A percentile compares a stretch with the other conserved stretches of the same genome.
These are phyloP conservation scores for Tolypocladium paradoxum DNA, from an alignment of 2,329 filamentous ascomycete genomes.

Conservation along the genomic window DNA sequence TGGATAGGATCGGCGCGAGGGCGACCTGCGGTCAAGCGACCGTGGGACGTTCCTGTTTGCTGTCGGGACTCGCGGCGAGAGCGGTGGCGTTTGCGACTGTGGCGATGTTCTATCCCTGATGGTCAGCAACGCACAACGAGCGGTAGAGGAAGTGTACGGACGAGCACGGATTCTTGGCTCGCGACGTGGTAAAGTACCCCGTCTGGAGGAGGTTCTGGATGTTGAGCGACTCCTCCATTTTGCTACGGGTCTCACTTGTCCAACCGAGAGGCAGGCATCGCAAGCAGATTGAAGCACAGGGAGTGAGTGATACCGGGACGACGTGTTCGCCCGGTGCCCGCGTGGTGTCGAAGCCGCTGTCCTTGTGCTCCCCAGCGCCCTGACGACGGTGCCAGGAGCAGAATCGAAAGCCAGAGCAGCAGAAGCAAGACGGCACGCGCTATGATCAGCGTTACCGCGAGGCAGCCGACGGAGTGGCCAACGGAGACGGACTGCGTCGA, in stretches of 20 bases:
- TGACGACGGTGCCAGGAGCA: background rate
- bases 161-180: conserved; percentile 23
- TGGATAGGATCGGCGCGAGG: conserved; percentile 29
- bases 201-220: conserved; percentile 36
- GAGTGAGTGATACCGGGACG: background rate
- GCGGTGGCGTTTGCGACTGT: background rate
- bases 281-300: conserved; percentile 4
- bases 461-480: background rate
- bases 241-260: conserved; percentile 15
- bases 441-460: background rate
- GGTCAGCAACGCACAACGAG: background rate
- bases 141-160: conserved; percentile 7
- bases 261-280: conserved; percentile 10
- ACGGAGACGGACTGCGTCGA: background rate
- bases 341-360: background rate
- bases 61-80: conserved; percentile 5
- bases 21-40: conserved; percentile 2
- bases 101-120: conserved; percentile 10
- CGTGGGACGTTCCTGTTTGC: conserved; percentile 1
- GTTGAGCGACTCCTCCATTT: conserved; percentile 32
- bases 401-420: background rate
- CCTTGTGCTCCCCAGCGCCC: background rate
- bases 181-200: conserved; percentile 39
- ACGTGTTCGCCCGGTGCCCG: background rate
- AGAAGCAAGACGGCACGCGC: background rate